These are phyloP conservation scores for Chalciporus pseudorubinellus DNA, from an alignment of 768 basidiomycete genomes.

Conservation along the genomic window DNA sequence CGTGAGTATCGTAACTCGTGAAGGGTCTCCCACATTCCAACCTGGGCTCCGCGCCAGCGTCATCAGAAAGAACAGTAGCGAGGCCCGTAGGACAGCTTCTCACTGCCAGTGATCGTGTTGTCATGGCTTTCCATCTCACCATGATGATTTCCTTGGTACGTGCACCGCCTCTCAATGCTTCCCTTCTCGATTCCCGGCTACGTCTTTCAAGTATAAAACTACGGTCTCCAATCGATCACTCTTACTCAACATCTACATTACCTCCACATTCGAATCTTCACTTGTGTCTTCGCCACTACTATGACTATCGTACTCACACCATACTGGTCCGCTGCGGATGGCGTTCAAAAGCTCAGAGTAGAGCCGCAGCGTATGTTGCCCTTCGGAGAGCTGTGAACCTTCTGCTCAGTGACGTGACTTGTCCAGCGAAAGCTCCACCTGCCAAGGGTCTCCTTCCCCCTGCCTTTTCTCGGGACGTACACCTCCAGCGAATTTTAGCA, in stretches of 20 bases:
- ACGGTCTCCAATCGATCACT: neutral
- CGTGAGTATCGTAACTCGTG: too few relatives aligned
- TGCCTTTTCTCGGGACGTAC: constrained; percentile 49
- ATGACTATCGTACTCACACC: constrained; percentile 71
- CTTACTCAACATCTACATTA: neutral
- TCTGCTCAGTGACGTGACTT: constrained; percentile 1
- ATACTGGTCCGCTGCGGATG: constrained; percentile 57
- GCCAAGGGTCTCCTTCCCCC: constrained; percentile 63
- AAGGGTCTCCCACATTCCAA: too few relatives aligned
- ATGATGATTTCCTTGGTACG: neutral
- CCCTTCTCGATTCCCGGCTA: constrained; percentile 5
- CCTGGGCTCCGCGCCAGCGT: too few relatives aligned
- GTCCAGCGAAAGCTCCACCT: constrained; percentile 41
- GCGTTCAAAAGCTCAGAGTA: constrained; percentile 67
- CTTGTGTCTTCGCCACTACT: neutral
- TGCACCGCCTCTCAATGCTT: neutral
- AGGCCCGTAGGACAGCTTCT: neutral
- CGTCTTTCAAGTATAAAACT: constrained; percentile 5
- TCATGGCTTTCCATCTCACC: neutral
- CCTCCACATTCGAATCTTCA: neutral
- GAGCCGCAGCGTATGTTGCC: constrained; percentile 47
- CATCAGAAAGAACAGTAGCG: neutral
- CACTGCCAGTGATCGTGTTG: constrained; percentile 3
- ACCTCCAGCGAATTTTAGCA: constrained; percentile 56
- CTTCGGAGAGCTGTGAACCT: neutral